A percentile compares a stretch with the other conserved stretches of the same genome.
Evolutionary conservation across 1,284 basidiomycete genomes (phyloP).

Genomic region (Mycosarcoma mackinlayi): DNA sequence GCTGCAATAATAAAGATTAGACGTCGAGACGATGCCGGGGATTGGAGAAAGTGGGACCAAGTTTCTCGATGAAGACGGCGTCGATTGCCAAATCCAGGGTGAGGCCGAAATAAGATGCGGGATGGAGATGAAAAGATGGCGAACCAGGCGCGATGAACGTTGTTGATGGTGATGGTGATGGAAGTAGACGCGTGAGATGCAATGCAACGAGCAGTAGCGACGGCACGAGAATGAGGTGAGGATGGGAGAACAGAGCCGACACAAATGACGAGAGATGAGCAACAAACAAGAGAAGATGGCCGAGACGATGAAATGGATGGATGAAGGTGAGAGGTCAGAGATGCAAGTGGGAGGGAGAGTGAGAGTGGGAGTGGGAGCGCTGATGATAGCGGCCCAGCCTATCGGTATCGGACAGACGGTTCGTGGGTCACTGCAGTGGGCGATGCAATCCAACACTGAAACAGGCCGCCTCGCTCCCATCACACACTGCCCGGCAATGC

Average conservation of each 20-base stretch:
- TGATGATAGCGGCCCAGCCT: too few species aligned
- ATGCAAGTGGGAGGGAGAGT: not conserved
- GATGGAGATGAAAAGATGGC: conserved; percentile 23
- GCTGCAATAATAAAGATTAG: conserved; percentile 1
- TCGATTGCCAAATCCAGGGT: conserved; percentile 4
- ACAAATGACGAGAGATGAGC: not conserved
- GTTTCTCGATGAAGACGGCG: not conserved
- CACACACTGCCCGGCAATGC: too few species aligned
- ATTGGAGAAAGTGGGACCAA: conserved; percentile 15
- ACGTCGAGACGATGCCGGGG: conserved; percentile 21
- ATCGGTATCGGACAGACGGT: too few species aligned
- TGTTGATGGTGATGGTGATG: not conserved
- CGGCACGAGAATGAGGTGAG: conserved; percentile 2
- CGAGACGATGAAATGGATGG: conserved; percentile 1
- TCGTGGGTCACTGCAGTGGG: too few species aligned
- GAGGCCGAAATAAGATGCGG: not conserved
- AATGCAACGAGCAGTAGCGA: conserved; percentile 17
- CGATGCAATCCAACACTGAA: too few species aligned
- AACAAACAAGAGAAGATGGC: not conserved
- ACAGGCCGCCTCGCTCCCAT: too few species aligned
- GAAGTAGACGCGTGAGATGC: conserved; percentile 7
- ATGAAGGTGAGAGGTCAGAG: not conserved
- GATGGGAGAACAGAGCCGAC: not conserved
- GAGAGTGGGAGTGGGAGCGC: not conserved
- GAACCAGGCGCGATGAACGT: conserved; percentile 33